Base-by-base conservation (phyloP, 2,329 filamentous ascomycete species). In the Aspergillus intermedius region DNA sequence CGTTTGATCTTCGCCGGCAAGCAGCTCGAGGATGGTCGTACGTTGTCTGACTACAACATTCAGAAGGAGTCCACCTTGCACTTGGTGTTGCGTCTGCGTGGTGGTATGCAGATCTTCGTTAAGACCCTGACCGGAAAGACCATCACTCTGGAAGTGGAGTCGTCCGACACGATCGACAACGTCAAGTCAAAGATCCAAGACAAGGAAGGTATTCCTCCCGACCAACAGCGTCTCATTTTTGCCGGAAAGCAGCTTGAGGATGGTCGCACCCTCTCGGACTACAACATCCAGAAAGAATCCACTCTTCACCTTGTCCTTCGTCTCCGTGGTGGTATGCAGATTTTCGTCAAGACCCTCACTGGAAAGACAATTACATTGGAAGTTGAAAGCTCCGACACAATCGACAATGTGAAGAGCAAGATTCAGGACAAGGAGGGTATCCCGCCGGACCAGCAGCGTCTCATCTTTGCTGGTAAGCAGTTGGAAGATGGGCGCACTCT, bases 1-100 rank as follows among this genome's bases (percentile, higher is more conserved):
- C 91, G 91, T 61, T 73, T 96, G 59, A 96, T 96, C 70, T 96
- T 96, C 60, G 91, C 91, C 41, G 91, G 91, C 49, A 96, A 96
- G 80, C 91, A 96, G 70, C 82, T 96, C 3, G 91, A 97, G 72
- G 91, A 97, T 60, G 91, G 91, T 54, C 88, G 91, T 47, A 95
- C 90, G 23, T 78, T 95, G 0, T 85, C 81, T 53, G 90, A 95
- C 70, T 95, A 95, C 81, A 95, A 95, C 76, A 95, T 95, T 46
- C 90, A 95, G 74, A 95, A 95, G 77, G 88, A 95, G 68, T 87
- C 81, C 0, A 94, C 88, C 1, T 83, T 94, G 1, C 88, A 93
- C 64, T 75, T 93, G 44, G 88, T 93, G 52, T 86, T 94, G 45
- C 87, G 88, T 70, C 87, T 93, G 4, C 88, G 88, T 73, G 88